These are phyloP conservation scores for Cornus florida DNA, from an alignment of 148 eudicot species.

Conservation along the genomic window DNA sequence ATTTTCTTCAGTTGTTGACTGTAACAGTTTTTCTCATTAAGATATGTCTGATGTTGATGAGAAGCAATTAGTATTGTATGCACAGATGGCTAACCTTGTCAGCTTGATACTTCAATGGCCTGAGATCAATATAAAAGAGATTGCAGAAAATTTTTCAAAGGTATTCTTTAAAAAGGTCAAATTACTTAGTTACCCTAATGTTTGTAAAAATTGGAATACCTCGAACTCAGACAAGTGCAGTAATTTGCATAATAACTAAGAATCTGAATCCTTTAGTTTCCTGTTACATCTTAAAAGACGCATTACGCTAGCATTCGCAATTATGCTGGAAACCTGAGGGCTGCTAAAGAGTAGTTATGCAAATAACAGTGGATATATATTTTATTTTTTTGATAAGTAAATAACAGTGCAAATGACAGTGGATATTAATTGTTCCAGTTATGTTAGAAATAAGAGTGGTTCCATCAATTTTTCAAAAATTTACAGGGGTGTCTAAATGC, in stretches of 20 bases:
- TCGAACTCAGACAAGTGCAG: background rate
- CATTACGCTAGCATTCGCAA: background rate
- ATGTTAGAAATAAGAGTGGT: background rate
- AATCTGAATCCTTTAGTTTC: background rate
- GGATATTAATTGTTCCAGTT: background rate
- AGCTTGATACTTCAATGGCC: conserved; percentile 65
- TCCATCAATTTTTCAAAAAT: background rate
- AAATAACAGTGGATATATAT: background rate
- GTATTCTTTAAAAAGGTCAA: conserved; percentile 34
- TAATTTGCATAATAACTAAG: background rate
- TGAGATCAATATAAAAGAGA: conserved; percentile 59
- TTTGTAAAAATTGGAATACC: background rate
- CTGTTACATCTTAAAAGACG: background rate
- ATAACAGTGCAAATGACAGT: background rate
- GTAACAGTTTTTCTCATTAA: conserved; percentile 33
- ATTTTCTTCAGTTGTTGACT: background rate
- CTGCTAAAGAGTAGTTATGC: background rate
- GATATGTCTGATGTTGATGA: conserved; percentile 79
- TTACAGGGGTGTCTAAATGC: background rate
- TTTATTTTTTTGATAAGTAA: too few relatives aligned
- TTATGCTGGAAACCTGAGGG: background rate
- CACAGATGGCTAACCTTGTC: conserved; percentile 97
- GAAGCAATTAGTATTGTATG: conserved; percentile 78
- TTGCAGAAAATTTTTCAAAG: conserved; percentile 89
- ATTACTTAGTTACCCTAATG: background rate